Evolutionary conservation across 2,329 filamentous ascomycete genomes (phyloP).

Genomic region (Fusarium longipes): DNA sequence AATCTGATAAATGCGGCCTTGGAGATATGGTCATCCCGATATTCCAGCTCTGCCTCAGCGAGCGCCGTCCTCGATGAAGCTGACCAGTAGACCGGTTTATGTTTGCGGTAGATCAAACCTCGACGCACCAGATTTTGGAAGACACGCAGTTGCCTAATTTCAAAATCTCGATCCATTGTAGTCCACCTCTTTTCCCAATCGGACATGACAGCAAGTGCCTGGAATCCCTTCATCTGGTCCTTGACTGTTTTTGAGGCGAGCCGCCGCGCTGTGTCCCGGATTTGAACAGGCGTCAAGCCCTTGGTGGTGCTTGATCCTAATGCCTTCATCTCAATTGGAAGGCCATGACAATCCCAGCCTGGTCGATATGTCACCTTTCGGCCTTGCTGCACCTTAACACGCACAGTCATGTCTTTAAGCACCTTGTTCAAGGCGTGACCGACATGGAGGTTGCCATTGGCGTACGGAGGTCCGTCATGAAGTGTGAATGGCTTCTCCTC

Average conservation of each 20-base stretch:
- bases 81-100: slow-evolving; percentile 90
- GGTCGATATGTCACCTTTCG: slow-evolving; percentile 81
- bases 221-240: slow-evolving; percentile 79
- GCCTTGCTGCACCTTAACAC: slow-evolving; percentile 81
- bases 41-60: slow-evolving; percentile 87
- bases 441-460: slow-evolving; percentile 90
- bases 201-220: slow-evolving; percentile 80
- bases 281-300: slow-evolving; percentile 63
- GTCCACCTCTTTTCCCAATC: slow-evolving; percentile 82
- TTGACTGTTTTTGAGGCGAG: slow-evolving; percentile 76
- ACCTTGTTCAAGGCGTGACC: slow-evolving; percentile 98
- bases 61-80: slow-evolving; percentile 81
- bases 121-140: slow-evolving; percentile 80
- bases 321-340: slow-evolving; percentile 97
- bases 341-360: slow-evolving; percentile 97
- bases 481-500: slow-evolving; percentile 76
- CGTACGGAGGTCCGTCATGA: slow-evolving; percentile 97
- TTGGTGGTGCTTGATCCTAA: slow-evolving; percentile 67
- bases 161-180: slow-evolving; percentile 82
- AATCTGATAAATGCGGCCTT: slow-evolving; percentile 84
- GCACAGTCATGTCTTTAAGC: slow-evolving; percentile 91
- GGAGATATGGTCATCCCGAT: slow-evolving; percentile 79
- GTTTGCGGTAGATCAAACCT: slow-evolving; percentile 79
- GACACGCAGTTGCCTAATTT: slow-evolving; percentile 78
- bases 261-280: slow-evolving; percentile 72